These are phyloP conservation scores for Symbiodinium natans DNA, from an alignment of 73 alveolate species.

Conservation along the genomic window DNA sequence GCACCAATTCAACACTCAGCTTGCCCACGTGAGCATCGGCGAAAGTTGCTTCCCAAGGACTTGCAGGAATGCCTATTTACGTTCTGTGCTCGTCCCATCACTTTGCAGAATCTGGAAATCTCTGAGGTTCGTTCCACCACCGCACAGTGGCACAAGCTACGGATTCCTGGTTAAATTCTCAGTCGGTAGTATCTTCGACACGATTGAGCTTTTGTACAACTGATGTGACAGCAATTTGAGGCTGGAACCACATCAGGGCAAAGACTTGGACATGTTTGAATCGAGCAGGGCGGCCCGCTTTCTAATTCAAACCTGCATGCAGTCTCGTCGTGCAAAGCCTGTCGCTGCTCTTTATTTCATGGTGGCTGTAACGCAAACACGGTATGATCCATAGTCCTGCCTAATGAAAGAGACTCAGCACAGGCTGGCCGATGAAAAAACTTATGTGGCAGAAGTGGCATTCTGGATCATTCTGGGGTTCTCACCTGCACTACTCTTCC, in stretches of 20 bases:
- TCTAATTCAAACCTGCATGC: slow-evolving; percentile 32
- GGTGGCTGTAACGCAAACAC: too few species aligned
- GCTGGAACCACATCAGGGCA: slow-evolving; percentile 89
- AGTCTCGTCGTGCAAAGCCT: not conserved
- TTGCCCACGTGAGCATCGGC: not conserved
- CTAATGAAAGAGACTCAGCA: not conserved
- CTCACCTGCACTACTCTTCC: not conserved
- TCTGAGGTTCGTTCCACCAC: not conserved
- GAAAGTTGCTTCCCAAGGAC: too few species aligned
- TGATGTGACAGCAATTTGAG: slow-evolving; percentile 44
- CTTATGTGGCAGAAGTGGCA: not conserved
- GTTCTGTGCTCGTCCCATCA: too few species aligned
- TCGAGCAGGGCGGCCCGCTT: slow-evolving; percentile 86
- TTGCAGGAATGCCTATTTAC: too few species aligned
- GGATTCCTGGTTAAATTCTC: not conserved
- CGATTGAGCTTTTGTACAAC: slow-evolving; percentile 51
- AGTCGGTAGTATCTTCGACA: slow-evolving; percentile 64
- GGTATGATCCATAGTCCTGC: not conserved
- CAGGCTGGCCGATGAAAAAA: slow-evolving; percentile 10
- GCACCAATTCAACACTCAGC: too few species aligned
- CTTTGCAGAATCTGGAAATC: too few species aligned
- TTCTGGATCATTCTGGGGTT: not conserved
- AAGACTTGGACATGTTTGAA: not conserved
- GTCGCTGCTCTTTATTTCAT: too few species aligned
- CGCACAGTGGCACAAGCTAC: not conserved